Base-by-base conservation (phyloP, 768 basidiomycete species). In the Antrodiella citrinella region DNA sequence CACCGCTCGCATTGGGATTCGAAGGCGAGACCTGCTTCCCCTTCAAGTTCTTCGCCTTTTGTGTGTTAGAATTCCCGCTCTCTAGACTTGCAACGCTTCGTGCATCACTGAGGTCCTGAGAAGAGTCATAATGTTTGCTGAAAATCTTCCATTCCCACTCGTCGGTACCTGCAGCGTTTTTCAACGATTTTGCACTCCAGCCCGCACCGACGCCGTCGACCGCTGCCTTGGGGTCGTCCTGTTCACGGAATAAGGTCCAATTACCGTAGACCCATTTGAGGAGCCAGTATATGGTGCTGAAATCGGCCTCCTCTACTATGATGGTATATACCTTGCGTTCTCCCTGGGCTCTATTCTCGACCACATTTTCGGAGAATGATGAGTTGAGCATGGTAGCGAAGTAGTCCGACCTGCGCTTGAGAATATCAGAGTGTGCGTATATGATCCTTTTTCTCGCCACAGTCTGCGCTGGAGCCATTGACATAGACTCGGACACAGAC, bases 391-490 rank as follows among this genome's bases (percentile, higher is more conserved):
- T 84, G 0, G 82, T 85, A 3, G 79, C 73, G 56, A 89, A 88
- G 59, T 89, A 90, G 53, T 88, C 86, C 12, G 85, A 85, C n/a
- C 86, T 72, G 10, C 77, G 73, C 44, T 68, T 79, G 19, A 90
- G 73, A 47, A 91, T 85, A 56, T 87, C 85, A 4, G 82, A 82
- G 61, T 90, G 87, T 1, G 86, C 86, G 60, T 86, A 90, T 35
- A 91, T 77, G 26, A 82, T 63, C 30, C 87, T 75, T 60, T 88
- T 90, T 9, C 88, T 75, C 5, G 81, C 85, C 2, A 74, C 73
- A 1, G 69, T 73, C 19, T 71, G 72, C 26, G 71, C 46, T 4
- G 68, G 61, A 51, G 74, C 72, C 0, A 72, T 66, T 1, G 73
- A 70, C 44, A 64, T 63, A 4, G 73, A 69, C 0, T 76, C 73